Conservation (phyloP, 257 asterid species). For the Echites panduratus region DNA sequence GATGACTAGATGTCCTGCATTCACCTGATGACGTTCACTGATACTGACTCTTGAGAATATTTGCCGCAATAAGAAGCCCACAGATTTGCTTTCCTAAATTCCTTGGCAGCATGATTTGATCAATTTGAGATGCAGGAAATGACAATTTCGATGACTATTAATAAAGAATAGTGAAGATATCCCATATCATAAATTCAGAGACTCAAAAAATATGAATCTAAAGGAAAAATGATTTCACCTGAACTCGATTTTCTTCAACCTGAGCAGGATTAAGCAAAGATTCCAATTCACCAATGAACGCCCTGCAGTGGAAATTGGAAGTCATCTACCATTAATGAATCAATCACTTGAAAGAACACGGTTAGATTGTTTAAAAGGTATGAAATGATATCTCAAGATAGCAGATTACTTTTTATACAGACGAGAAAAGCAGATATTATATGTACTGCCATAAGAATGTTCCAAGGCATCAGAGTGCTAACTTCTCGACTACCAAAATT, state of each 20-base stretch:
- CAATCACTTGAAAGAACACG: not conserved
- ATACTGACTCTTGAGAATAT: slow-evolving; percentile 14
- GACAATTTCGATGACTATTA: slow-evolving; percentile 22
- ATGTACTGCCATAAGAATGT: no score
- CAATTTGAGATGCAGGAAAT: slow-evolving; percentile 24
- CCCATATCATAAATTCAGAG: not conserved
- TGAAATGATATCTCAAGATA: not conserved
- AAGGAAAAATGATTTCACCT: slow-evolving; percentile 41
- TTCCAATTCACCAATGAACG: slow-evolving; percentile 54
- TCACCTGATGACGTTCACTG: slow-evolving; percentile 25
- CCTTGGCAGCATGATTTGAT: slow-evolving; percentile 26
- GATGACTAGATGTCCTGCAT: slow-evolving; percentile 19
- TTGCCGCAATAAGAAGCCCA: slow-evolving; percentile 21
- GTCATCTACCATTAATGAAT: not conserved
- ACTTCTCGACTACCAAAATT: not conserved
- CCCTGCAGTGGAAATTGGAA: slow-evolving; percentile 43
- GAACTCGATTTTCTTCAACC: slow-evolving; percentile 43
- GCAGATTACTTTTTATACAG: not conserved
- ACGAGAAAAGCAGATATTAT: not conserved
- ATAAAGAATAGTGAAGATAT: slow-evolving; percentile 13
- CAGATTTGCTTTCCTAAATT: slow-evolving; percentile 25
- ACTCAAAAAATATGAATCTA: slow-evolving; percentile 11
- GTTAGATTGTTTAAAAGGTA: not conserved
- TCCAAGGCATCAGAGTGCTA: not conserved
- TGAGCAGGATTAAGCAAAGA: slow-evolving; percentile 42